A percentile compares a stretch with the other conserved stretches of the same genome.
Conservation (phyloP, 306 rosid genomes). For the Sesbania bispinosa region DNA sequence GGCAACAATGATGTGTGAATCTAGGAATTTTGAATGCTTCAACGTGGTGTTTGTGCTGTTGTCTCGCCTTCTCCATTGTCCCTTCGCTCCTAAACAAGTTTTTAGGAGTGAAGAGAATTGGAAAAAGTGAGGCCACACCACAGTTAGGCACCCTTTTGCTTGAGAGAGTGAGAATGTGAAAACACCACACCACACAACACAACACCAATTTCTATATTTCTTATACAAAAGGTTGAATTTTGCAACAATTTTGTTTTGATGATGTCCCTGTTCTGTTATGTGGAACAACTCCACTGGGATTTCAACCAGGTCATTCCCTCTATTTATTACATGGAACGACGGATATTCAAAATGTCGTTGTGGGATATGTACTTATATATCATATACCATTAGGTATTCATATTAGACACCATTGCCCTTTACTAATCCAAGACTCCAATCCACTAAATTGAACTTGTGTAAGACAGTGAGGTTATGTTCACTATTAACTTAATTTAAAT, state of each 20-base stretch:
- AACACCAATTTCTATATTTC: background rate
- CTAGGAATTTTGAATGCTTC: slow-evolving; percentile 2
- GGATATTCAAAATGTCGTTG: background rate
- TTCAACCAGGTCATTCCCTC: background rate
- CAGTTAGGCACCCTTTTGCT: background rate
- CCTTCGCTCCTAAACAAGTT: slow-evolving; percentile 32
- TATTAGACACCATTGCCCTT: no score
- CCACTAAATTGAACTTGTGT: no score
- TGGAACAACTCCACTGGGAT: slow-evolving; percentile 12
- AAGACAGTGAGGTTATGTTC: no score
- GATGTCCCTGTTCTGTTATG: background rate
- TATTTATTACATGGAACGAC: background rate
- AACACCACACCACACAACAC: background rate
- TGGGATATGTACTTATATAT: background rate
- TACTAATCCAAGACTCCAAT: no score
- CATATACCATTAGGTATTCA: background rate
- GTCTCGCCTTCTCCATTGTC: slow-evolving; percentile 28
- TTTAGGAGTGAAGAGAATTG: slow-evolving; percentile 38
- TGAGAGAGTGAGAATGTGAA: slow-evolving; percentile 12
- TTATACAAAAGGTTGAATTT: background rate
- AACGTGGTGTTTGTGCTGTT: background rate
- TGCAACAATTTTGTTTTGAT: background rate
- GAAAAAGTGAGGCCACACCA: background rate
- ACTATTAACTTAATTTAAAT: no score
- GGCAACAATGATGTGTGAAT: slow-evolving; percentile 4